These are phyloP conservation scores for Coniochaeta sp. DNA, from an alignment of 2,329 filamentous ascomycete species.

Conservation along the genomic window DNA sequence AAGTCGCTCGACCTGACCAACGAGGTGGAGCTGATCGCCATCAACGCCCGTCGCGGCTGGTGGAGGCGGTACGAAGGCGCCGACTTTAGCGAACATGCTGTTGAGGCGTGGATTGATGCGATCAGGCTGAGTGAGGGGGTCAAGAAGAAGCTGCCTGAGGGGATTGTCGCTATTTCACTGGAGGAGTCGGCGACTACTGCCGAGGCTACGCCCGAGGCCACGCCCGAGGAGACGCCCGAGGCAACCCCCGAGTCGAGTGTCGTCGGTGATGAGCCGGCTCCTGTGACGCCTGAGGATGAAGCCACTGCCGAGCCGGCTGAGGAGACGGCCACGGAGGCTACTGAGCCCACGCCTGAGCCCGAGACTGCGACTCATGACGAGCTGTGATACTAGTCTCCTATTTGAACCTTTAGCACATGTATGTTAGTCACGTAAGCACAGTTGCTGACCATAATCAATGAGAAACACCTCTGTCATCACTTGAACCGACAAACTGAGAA, in stretches of 20 bases:
- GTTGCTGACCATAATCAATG: too few relatives aligned
- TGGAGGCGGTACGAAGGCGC: conserved; percentile 64
- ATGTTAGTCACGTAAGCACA: conserved; percentile 7
- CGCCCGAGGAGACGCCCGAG: conserved; percentile 13
- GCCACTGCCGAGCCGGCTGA: conserved; percentile 10
- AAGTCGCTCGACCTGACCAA: conserved; percentile 55
- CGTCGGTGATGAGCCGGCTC: conserved; percentile 9
- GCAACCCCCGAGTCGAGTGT: conserved; percentile 6
- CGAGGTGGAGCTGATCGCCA: conserved; percentile 65
- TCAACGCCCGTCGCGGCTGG: conserved; percentile 84
- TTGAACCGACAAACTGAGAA: background rate
- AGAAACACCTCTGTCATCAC: too few relatives aligned
- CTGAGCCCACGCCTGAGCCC: conserved; percentile 22
- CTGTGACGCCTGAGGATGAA: conserved; percentile 13
- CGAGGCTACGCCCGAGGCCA: conserved; percentile 27
- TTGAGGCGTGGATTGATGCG: conserved; percentile 86
- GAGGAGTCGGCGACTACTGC: conserved; percentile 37
- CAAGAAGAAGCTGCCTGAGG: conserved; percentile 68
- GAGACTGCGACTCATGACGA: conserved; percentile 39
- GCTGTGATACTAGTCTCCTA: conserved; percentile 31
- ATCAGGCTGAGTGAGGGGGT: conserved; percentile 81
- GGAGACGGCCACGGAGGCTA: conserved; percentile 11
- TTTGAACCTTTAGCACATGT: conserved; percentile 3
- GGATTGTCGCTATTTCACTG: conserved; percentile 35
- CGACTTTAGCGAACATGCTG: conserved; percentile 48